These are phyloP conservation scores for Capsicum baccatum DNA, from an alignment of 257 asterid species.

Conservation along the genomic window DNA sequence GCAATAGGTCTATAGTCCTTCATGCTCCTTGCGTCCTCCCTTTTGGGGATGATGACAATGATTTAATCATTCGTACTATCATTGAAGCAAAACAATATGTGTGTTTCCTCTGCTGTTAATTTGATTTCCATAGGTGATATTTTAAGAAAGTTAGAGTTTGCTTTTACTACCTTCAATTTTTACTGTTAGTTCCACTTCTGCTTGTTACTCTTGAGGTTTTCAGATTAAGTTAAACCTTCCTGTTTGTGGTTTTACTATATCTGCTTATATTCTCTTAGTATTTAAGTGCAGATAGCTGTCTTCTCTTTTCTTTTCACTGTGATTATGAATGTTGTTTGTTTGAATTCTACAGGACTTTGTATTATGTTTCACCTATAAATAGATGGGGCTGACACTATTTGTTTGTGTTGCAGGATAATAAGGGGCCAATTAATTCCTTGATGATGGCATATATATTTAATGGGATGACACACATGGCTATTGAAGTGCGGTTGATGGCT, in stretches of 20 bases:
- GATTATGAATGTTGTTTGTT: constrained; percentile 1
- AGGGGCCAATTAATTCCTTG: constrained; percentile 72
- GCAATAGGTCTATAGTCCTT: neutral
- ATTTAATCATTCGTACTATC: neutral
- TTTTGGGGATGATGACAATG: neutral
- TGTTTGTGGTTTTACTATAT: constrained; percentile 9
- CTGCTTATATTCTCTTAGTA: constrained; percentile 7
- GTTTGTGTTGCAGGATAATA: constrained; percentile 72
- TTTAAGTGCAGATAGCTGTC: neutral
- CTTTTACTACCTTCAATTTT: neutral
- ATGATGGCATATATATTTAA: constrained; percentile 81
- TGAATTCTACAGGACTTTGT: neutral
- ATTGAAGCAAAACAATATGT: neutral
- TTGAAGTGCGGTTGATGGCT: constrained; percentile 89
- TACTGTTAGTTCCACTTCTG: constrained; percentile 11
- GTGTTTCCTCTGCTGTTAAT: neutral
- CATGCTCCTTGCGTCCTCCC: neutral
- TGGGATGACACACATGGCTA: constrained; percentile 83
- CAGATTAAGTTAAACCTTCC: constrained; percentile 9
- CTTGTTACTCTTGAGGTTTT: neutral
- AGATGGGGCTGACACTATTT: constrained; percentile 45
- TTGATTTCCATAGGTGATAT: constrained; percentile 5
- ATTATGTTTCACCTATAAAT: constrained; percentile 37
- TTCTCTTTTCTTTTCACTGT: neutral
- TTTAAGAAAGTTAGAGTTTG: constrained; percentile 1